Evolutionary conservation across 208 protist genomes (phyloP).

Genomic region (Endotrypanum monterogeii): DNA sequence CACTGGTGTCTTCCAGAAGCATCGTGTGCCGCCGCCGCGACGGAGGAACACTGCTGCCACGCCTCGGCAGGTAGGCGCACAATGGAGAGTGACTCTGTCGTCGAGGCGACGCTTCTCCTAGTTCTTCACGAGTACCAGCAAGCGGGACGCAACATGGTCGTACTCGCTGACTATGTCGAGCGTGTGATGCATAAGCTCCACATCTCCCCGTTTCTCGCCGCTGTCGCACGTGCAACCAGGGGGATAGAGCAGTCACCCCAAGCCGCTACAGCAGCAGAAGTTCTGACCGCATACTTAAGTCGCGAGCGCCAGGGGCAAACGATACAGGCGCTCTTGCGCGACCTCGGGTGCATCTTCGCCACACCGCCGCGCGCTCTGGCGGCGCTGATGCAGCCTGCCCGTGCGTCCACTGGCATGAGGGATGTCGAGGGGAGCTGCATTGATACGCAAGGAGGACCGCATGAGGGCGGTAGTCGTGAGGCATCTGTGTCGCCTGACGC

Average conservation of each 20-base stretch:
- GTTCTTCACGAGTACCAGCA: conserved; percentile 64
- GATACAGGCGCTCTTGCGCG: conserved; percentile 43
- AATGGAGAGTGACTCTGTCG: conserved; percentile 13
- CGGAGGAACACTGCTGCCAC: neutral
- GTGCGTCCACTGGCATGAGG: neutral
- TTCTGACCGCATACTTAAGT: conserved; percentile 19
- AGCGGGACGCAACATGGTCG: conserved; percentile 53
- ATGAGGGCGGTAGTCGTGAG: neutral
- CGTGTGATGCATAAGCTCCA: conserved; percentile 66
- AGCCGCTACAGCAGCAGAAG: conserved; percentile 4
- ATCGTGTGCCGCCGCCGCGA: conserved; percentile 23
- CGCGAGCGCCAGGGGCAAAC: conserved; percentile 22
- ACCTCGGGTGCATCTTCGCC: conserved; percentile 68
- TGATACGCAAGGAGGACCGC: neutral
- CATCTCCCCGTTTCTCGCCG: conserved; percentile 12
- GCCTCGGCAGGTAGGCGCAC: neutral
- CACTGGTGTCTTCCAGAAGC: conserved; percentile 62
- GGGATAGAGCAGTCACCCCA: neutral
- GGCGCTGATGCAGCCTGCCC: neutral
- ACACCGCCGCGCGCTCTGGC: conserved; percentile 37
- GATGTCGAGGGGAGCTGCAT: neutral
- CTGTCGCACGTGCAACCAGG: neutral
- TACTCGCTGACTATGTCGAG: conserved; percentile 61
- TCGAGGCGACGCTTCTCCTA: conserved; percentile 56
- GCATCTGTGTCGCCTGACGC: neutral